These are phyloP conservation scores for Cytospora leucostoma DNA, from an alignment of 2,329 filamentous ascomycete species.

Conservation along the genomic window DNA sequence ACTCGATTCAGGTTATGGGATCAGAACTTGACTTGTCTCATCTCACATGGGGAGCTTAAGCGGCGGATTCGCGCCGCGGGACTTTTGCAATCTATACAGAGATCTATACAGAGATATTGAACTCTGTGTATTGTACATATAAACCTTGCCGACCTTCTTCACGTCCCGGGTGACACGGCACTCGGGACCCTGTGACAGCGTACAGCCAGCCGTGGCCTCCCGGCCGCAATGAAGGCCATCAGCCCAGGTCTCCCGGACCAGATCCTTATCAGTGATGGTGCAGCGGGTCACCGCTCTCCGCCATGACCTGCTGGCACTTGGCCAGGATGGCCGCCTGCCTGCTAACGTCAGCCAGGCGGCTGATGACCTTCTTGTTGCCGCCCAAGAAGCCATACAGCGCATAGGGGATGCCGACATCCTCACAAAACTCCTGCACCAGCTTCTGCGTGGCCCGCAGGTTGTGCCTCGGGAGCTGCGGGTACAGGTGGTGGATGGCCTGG, in stretches of 20 bases:
- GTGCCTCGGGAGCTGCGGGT: conserved; percentile 79
- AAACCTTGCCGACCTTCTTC: neutral
- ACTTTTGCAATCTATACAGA: neutral
- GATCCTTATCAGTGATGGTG: conserved; percentile 25
- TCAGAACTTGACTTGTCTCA: neutral
- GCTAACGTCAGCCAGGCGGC: conserved; percentile 74
- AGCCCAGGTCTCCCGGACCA: neutral
- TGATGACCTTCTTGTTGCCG: conserved; percentile 79
- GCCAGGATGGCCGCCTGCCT: conserved; percentile 76
- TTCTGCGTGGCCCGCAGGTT: conserved; percentile 76
- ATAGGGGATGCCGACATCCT: conserved; percentile 81
- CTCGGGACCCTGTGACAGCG: neutral
- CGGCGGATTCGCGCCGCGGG: neutral
- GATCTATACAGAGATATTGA: neutral
- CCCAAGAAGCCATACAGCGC: conserved; percentile 82
- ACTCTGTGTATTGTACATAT: neutral
- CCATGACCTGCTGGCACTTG: conserved; percentile 66
- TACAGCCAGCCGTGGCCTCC: neutral
- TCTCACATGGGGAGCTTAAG: neutral
- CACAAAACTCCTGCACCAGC: conserved; percentile 78
- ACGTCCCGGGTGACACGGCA: neutral
- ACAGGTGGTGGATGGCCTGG: conserved; percentile 85
- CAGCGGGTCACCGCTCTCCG: conserved; percentile 35
- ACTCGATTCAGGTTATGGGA: neutral
- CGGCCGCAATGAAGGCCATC: neutral